These are phyloP conservation scores for Paraphaeosphaeria sporulosa DNA, from an alignment of 2,329 filamentous ascomycete genomes.

Conservation along the genomic window DNA sequence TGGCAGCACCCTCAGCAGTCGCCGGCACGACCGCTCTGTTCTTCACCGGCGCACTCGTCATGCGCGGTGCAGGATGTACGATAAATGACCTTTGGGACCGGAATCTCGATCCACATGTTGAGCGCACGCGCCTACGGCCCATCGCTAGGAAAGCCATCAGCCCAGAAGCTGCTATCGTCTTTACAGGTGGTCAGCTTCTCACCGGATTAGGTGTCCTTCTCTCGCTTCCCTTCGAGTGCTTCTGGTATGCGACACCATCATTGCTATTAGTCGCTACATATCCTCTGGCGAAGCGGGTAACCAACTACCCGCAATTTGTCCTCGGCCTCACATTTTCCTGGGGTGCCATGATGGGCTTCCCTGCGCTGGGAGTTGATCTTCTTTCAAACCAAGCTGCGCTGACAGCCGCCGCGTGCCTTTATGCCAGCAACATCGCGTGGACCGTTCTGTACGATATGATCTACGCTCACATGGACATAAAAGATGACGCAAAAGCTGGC, in stretches of 20 bases:
- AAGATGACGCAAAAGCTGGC: constrained; percentile 83
- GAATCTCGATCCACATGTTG: constrained; percentile 82
- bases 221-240: constrained; percentile 76
- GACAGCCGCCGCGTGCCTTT: constrained; percentile 72
- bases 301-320: constrained; percentile 85
- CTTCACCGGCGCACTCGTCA: constrained; percentile 77
- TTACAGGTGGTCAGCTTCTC: constrained; percentile 76
- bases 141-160: constrained; percentile 81
- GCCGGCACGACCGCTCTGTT: constrained; percentile 73
- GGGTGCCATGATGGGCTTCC: constrained; percentile 89
- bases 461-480: constrained; percentile 91
- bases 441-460: constrained; percentile 92
- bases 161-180: constrained; percentile 74
- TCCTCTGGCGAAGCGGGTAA: constrained; percentile 84
- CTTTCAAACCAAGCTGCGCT: constrained; percentile 69
- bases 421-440: constrained; percentile 83
- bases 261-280: constrained; percentile 77
- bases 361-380: constrained; percentile 80
- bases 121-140: constrained; percentile 77
- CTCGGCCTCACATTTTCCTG: constrained; percentile 87
- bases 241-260: constrained; percentile 80
- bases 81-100: constrained; percentile 93
- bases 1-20: constrained; percentile 67
- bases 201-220: constrained; percentile 76
- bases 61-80: constrained; percentile 87